A percentile compares a stretch with the other conserved stretches of the same genome.
phyloP scores from a whole-genome alignment of 345 rosid species.

The Brassica napus region Da-Ae NC_063448.1:14659501-14660000 shows the following conservation, averaged over 20 bases:
- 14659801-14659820: slow-evolving; percentile 51
- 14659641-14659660: slow-evolving; percentile 77
- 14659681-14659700: slow-evolving; percentile 92
- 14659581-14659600: slow-evolving; percentile 43
- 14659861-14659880: slow-evolving; percentile 61
- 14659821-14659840: slow-evolving; percentile 57
- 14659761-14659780: slow-evolving; percentile 73
- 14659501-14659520: slow-evolving; percentile 41
- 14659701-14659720: slow-evolving; percentile 77
- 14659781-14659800: slow-evolving; percentile 61
- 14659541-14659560: slow-evolving; percentile 43
- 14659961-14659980: slow-evolving; percentile 51
- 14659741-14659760: slow-evolving; percentile 78
- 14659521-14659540: slow-evolving; percentile 17
- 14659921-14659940: slow-evolving; percentile 51
- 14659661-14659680: slow-evolving; percentile 93
- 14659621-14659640: slow-evolving; percentile 68
- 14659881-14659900: slow-evolving; percentile 75
- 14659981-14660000: slow-evolving; percentile 67
- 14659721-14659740: slow-evolving; percentile 79
- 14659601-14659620: slow-evolving; percentile 45
- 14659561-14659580: slow-evolving; percentile 38
- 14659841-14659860: slow-evolving; percentile 50
- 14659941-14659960: slow-evolving; percentile 23
- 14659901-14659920: slow-evolving; percentile 43